Evolutionary conservation across 192 early-diverging fungal genomes (phyloP).

Genomic region (Spinellus fusiger): DNA sequence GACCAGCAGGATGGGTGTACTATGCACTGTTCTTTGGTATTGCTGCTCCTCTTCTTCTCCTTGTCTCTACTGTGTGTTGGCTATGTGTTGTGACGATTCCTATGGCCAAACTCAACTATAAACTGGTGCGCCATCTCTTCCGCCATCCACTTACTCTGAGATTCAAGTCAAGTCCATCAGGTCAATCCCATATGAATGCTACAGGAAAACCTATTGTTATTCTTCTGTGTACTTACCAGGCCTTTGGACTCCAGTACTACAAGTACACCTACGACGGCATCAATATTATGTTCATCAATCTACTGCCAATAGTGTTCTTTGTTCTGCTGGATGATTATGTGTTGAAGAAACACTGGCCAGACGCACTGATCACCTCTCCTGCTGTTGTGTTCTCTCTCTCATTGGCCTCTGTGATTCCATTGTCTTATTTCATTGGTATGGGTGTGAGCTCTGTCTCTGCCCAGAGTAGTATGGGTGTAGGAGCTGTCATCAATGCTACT

Average conservation of each 20-base stretch:
- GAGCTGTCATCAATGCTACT: slow-evolving; percentile 95
- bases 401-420: slow-evolving; percentile 80
- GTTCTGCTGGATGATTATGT: slow-evolving; percentile 78
- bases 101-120: slow-evolving; percentile 90
- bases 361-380: slow-evolving; percentile 49
- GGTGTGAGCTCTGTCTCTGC: slow-evolving; percentile 95
- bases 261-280: slow-evolving; percentile 95
- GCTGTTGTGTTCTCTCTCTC: slow-evolving; percentile 63
- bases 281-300: slow-evolving; percentile 95
- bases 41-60: slow-evolving; percentile 67
- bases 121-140: slow-evolving; percentile 70
- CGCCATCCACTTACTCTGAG: slow-evolving; percentile 70
- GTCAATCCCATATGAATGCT: slow-evolving; percentile 14
- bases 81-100: slow-evolving; percentile 84
- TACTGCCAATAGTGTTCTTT: slow-evolving; percentile 78
- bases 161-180: slow-evolving; percentile 55
- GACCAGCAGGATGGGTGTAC: slow-evolving; percentile 40
- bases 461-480: slow-evolving; percentile 86
- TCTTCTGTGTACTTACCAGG: slow-evolving; percentile 83
- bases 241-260: slow-evolving; percentile 90
- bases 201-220: slow-evolving; percentile 44
- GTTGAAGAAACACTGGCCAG: slow-evolving; percentile 48
- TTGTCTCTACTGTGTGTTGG: slow-evolving; percentile 76
- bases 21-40: slow-evolving; percentile 40
- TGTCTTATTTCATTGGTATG: slow-evolving; percentile 96